phyloP scores from a whole-genome alignment of 768 basidiomycete genomes.

The Russula ochroleuca region DNA sequence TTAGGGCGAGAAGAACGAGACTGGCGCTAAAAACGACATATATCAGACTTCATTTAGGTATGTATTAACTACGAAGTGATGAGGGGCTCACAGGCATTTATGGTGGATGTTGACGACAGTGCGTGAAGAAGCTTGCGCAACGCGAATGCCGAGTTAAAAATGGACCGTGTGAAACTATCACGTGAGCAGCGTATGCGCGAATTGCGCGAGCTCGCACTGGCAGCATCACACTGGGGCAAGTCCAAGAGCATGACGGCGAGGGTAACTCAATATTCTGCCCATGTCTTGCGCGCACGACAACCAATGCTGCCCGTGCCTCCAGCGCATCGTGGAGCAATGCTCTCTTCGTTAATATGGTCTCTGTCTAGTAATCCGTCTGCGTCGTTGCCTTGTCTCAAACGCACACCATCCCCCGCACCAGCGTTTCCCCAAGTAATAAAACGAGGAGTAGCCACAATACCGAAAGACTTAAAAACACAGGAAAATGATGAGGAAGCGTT shows the following conservation, averaged over 20 bases:
- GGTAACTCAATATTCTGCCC: slow-evolving; percentile 14
- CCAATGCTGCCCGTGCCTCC: slow-evolving; percentile 12
- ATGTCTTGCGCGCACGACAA: slow-evolving; percentile 9
- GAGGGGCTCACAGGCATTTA: slow-evolving; percentile 47
- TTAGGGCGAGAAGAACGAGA: slow-evolving; percentile 71
- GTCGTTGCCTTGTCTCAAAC: slow-evolving; percentile 15
- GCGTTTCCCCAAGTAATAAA: slow-evolving; percentile 11
- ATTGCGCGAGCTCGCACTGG: no score
- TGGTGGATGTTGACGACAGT: slow-evolving; percentile 8
- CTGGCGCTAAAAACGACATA: slow-evolving; percentile 50
- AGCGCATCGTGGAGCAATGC: slow-evolving; percentile 21
- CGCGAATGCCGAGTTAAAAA: slow-evolving; percentile 7
- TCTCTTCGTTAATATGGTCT: slow-evolving; percentile 29
- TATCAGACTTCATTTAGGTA: background rate
- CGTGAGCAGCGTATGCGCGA: background rate
- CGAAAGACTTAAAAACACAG: background rate
- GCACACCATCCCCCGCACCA: slow-evolving; percentile 9
- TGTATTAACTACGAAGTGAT: background rate
- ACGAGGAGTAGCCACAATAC: slow-evolving; percentile 23
- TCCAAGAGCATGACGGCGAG: slow-evolving; percentile 10
- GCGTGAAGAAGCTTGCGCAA: slow-evolving; percentile 6
- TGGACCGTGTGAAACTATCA: slow-evolving; percentile 13
- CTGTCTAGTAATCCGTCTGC: slow-evolving; percentile 25
- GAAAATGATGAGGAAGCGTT: slow-evolving; percentile 15
- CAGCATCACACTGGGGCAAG: background rate